Conservation (phyloP, 2,329 filamentous ascomycete genomes). For the Bipolaris gigantea region DNA sequence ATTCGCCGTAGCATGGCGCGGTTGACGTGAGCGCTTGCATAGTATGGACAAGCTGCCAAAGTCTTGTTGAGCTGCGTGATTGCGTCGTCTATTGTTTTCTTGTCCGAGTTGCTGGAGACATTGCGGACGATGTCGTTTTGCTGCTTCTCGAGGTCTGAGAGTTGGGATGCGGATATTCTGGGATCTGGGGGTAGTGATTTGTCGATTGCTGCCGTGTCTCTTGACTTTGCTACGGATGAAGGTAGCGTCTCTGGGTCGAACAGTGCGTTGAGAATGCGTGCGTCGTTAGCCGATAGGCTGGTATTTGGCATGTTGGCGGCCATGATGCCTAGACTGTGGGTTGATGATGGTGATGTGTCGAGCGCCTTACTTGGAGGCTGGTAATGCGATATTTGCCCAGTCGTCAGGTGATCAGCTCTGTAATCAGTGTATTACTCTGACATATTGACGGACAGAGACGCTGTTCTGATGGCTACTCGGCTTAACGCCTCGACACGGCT, state of each 20-base stretch:
- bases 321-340: slow-evolving; percentile 16
- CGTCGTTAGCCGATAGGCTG: slow-evolving; percentile 41
- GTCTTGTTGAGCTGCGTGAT: slow-evolving; percentile 55
- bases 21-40: slow-evolving; percentile 75
- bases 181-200: slow-evolving; percentile 47
- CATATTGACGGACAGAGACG: slow-evolving; percentile 3
- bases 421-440: not conserved
- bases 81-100: slow-evolving; percentile 18
- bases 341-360: not conserved
- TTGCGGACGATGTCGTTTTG: slow-evolving; percentile 50
- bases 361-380: not conserved
- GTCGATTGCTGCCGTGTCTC: slow-evolving; percentile 49
- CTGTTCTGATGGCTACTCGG: slow-evolving; percentile 1
- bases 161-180: slow-evolving; percentile 40
- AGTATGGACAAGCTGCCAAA: slow-evolving; percentile 61
- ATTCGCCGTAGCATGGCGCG: slow-evolving; percentile 68
- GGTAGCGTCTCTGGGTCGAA: slow-evolving; percentile 48
- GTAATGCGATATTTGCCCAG: not conserved
- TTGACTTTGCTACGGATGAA: slow-evolving; percentile 55
- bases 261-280: slow-evolving; percentile 43
- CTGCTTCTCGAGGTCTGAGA: slow-evolving; percentile 47
- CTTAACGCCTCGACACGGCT: slow-evolving; percentile 9
- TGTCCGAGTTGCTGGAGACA: slow-evolving; percentile 20
- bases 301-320: slow-evolving; percentile 51
- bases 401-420: not conserved